These are phyloP conservation scores for Trichoderma sp. DNA, from an alignment of 2,329 filamentous ascomycete species.

Conservation along the genomic window DNA sequence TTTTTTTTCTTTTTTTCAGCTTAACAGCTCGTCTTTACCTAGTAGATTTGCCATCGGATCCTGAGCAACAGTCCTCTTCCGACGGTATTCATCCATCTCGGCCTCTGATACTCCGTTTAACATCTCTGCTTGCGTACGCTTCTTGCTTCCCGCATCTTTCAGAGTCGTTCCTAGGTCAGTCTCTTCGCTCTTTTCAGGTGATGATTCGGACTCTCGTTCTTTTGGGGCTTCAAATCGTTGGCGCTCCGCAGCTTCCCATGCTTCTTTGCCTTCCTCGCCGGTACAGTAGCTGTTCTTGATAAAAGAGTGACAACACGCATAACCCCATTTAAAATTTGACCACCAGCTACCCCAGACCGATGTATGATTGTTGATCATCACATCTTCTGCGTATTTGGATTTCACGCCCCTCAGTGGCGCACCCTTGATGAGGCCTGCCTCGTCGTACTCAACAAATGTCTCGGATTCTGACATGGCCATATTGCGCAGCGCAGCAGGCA, in stretches of 20 bases:
- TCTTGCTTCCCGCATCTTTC: slow-evolving; percentile 53
- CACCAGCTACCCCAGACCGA: slow-evolving; percentile 98
- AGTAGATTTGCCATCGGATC: slow-evolving; percentile 88
- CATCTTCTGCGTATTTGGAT: slow-evolving; percentile 90
- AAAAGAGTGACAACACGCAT: slow-evolving; percentile 89
- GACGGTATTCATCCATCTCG: slow-evolving; percentile 83
- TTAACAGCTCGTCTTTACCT: slow-evolving; percentile 70
- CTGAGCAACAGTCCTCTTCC: slow-evolving; percentile 71
- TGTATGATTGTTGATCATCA: slow-evolving; percentile 87
- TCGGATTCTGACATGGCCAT: slow-evolving; percentile 79
- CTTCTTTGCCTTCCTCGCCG: slow-evolving; percentile 81
- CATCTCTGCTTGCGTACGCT: slow-evolving; percentile 79
- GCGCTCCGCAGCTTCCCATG: slow-evolving; percentile 75
- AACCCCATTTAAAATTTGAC: slow-evolving; percentile 94
- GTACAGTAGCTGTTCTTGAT: slow-evolving; percentile 98
- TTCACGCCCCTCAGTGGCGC: slow-evolving; percentile 73
- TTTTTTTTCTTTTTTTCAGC: too few species aligned
- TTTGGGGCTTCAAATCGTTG: slow-evolving; percentile 53
- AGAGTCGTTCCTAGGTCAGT: slow-evolving; percentile 26
- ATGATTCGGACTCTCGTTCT: slow-evolving; percentile 37
- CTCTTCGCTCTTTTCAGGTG: not conserved
- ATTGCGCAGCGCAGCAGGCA: slow-evolving; percentile 65
- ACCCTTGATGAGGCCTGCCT: slow-evolving; percentile 87
- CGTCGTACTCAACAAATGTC: slow-evolving; percentile 91
- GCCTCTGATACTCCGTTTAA: slow-evolving; percentile 77